These are phyloP conservation scores for Cadophora gregata DNA, from an alignment of 2,329 filamentous ascomycete genomes.

Conservation along the genomic window DNA sequence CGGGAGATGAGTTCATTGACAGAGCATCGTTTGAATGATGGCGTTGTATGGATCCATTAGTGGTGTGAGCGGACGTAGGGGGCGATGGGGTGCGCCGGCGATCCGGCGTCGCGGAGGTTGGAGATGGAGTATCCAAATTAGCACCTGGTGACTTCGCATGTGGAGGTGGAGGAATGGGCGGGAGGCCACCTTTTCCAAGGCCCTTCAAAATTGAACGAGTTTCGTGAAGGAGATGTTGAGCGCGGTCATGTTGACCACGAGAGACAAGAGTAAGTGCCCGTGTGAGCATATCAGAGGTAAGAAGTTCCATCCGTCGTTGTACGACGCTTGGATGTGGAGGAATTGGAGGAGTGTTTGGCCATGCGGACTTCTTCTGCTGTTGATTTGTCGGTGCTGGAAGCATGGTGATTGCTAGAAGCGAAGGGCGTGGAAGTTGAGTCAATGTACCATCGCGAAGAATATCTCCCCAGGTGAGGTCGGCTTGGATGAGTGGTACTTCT, in stretches of 20 bases:
- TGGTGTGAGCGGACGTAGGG: constrained; percentile 48
- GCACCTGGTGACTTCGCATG: constrained; percentile 39
- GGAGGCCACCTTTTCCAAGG: constrained; percentile 90
- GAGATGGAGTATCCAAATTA: constrained; percentile 34
- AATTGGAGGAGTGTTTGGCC: constrained; percentile 76
- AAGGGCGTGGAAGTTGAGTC: constrained; percentile 86
- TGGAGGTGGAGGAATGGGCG: constrained; percentile 77
- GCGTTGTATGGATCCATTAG: constrained; percentile 52
- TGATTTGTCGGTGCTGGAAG: constrained; percentile 68
- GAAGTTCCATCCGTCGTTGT: constrained; percentile 94
- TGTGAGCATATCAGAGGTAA: constrained; percentile 98
- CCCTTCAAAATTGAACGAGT: constrained; percentile 95
- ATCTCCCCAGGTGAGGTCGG: constrained; percentile 91
- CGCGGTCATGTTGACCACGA: constrained; percentile 90
- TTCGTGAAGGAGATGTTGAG: constrained; percentile 89
- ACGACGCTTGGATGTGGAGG: constrained; percentile 95
- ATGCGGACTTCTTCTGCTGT: constrained; percentile 65
- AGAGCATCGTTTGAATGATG: constrained; percentile 57
- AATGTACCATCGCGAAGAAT: constrained; percentile 87
- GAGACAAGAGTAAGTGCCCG: constrained; percentile 89
- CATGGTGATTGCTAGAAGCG: constrained; percentile 94
- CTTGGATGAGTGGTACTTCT: constrained; percentile 93
- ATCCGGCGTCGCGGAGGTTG: constrained; percentile 42
- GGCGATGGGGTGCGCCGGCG: constrained; percentile 51
- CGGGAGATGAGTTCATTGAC: constrained; percentile 62